Conservation (phyloP, 176 grass and related monocot species). For the Oryza rufipogon region DNA sequence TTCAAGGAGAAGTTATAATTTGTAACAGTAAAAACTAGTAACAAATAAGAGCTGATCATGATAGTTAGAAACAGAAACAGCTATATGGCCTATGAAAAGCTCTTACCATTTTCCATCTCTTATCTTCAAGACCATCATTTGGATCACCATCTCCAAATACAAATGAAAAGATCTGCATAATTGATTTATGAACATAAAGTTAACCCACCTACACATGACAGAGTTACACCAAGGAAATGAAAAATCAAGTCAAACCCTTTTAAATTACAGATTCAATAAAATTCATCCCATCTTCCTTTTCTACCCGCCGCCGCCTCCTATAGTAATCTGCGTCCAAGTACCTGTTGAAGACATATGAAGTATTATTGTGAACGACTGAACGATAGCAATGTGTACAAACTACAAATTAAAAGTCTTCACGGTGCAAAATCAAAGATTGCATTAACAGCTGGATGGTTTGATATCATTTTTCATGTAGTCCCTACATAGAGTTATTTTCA, state of each 20-base stretch:
- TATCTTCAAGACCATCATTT: slow-evolving; percentile 96
- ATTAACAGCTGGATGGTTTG: background rate
- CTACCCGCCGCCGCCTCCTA: slow-evolving; percentile 75
- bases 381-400: no score
- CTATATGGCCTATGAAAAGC: slow-evolving; percentile 29
- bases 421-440: background rate
- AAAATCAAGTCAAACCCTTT: slow-evolving; percentile 89
- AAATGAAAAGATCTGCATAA: slow-evolving; percentile 90
- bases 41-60: slow-evolving; percentile 7
- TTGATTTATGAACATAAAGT: slow-evolving; percentile 47
- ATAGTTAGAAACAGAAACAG: slow-evolving; percentile 11
- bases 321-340: slow-evolving; percentile 88
- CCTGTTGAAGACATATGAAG: slow-evolving; percentile 50
- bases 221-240: slow-evolving; percentile 40
- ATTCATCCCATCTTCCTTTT: slow-evolving; percentile 73
- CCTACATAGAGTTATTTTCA: background rate
- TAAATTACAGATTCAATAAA: slow-evolving; percentile 99
- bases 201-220: slow-evolving; percentile 30
- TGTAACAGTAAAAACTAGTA: slow-evolving; percentile 16
- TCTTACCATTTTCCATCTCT: slow-evolving; percentile 93
- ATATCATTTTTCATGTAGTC: background rate
- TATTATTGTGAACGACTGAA: background rate
- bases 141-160: slow-evolving; percentile 98
- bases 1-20: slow-evolving; percentile 35
- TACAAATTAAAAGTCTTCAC: no score